Evolutionary conservation across 805 yeast species (phyloP), one percentile per base, ranked within the genome.

Genomic region (Hanseniaspora lindneri): DNA sequence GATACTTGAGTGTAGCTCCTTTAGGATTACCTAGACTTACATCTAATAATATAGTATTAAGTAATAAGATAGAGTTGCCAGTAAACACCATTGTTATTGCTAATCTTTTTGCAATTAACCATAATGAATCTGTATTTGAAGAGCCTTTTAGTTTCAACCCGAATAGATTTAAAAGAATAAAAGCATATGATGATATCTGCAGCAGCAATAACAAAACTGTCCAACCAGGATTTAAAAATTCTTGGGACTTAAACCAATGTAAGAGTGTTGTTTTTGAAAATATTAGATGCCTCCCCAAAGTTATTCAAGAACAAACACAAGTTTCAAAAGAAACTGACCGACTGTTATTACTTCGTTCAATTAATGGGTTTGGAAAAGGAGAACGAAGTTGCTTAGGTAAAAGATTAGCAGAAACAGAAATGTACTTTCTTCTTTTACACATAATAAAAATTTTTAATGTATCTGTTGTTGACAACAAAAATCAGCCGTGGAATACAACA

Each of bases 321-420:
- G n/a, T n/a, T n/a, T n/a, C n/a, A n/a, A n/a, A n/a, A n/a, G n/a
- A n/a, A n/a, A n/a, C n/a, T n/a, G n/a, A n/a, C n/a, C n/a, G n/a
- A n/a, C n/a, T n/a, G n/a, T 23, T 32, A 23, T 32, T 16, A 3
- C 5, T 23, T 8, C 33, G 40, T 43, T 16, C 13, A 17, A 16
- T 43, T 7, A 43, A 43, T 28, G 47, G 47, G 3, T 43, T 43
- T 43, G 47, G 47, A 3, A 43, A 43, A 35, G 41, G 41, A 3
- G 25, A 40, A 19, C 35, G 47, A 43, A 30, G 32, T 20, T 43
- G 47, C 29, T 19, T 43, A 3, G 47, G 47, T 3, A 43, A 43
- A 21, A 43, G 28, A 25, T n/a, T 43, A 10, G 47, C 47, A 2
- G 47, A 43, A 21, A 27, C 16, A 14, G 47, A 43, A 23, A 36